Evolutionary conservation across 208 protist genomes (phyloP).

Genomic region (Wallacemonas sp.): DNA sequence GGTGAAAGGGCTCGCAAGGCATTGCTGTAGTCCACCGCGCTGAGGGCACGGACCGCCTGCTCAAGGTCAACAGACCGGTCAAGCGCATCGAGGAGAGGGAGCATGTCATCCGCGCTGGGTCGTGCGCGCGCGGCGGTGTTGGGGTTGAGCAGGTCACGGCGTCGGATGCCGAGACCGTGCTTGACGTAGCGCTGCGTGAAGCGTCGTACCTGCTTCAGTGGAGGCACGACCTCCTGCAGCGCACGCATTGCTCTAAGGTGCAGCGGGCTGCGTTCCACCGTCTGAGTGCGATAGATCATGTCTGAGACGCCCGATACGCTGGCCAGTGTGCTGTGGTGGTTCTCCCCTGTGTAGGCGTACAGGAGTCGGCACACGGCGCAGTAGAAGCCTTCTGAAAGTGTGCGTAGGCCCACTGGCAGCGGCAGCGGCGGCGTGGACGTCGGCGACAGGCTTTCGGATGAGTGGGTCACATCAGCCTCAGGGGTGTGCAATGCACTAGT

Average conservation of each 20-base stretch:
- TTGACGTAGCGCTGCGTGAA: neutral
- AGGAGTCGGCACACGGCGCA: neutral
- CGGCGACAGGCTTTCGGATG: neutral
- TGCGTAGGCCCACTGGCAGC: neutral
- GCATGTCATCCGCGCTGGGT: neutral
- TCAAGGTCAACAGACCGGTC: neutral
- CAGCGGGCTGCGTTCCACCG: conserved; percentile 2
- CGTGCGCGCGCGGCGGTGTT: neutral
- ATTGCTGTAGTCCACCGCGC: conserved; percentile 7
- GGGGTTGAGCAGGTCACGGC: neutral
- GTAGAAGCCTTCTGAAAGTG: neutral
- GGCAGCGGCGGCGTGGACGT: neutral
- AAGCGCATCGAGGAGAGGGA: neutral
- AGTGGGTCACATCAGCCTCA: too few relatives aligned
- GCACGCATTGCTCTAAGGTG: neutral
- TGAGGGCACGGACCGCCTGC: neutral
- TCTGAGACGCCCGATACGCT: neutral
- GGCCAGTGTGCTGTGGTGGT: neutral
- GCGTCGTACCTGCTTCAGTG: neutral
- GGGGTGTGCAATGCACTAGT: too few relatives aligned
- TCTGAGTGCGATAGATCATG: conserved; percentile 4
- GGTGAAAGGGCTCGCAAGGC: neutral
- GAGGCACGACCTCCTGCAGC: neutral
- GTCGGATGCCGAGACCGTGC: neutral
- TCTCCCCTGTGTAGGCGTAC: conserved; percentile 5